phyloP scores from a whole-genome alignment of 2,329 filamentous ascomycete species.

The Arthrinium puccinioides region DNA sequence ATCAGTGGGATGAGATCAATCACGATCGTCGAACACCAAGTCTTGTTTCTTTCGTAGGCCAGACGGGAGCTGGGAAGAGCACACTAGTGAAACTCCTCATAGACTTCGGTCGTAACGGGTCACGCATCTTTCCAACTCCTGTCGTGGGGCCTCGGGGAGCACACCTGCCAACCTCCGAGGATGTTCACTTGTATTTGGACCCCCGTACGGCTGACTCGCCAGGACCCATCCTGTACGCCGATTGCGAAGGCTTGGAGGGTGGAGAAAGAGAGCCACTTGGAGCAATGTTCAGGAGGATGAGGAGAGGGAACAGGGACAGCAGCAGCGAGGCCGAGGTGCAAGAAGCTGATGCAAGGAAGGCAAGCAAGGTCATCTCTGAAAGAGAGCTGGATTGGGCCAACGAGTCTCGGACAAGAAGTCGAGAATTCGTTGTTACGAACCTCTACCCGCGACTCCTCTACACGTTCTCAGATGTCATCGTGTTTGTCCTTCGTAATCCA shows the following conservation, averaged over 20 bases:
- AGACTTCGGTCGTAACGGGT: conserved; percentile 15
- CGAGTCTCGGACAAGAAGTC: conserved; percentile 10
- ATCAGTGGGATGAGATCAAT: conserved; percentile 3
- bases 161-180: conserved; percentile 33
- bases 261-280: conserved; percentile 23
- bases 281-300: conserved; percentile 8
- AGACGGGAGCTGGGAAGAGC: conserved; percentile 35
- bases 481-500: conserved; percentile 28
- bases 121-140: conserved; percentile 24
- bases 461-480: conserved; percentile 33
- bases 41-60: conserved; percentile 30
- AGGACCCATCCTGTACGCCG: conserved; percentile 35
- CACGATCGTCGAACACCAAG: conserved; percentile 16
- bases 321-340: neutral
- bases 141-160: conserved; percentile 24
- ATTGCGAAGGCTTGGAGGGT: conserved; percentile 41
- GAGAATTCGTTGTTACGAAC: conserved; percentile 26
- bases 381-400: conserved; percentile 17
- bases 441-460: conserved; percentile 32
- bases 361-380: conserved; percentile 3
- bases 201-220: conserved; percentile 26
- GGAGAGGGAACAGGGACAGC: neutral
- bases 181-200: conserved; percentile 40
- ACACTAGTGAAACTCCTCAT: conserved; percentile 36
- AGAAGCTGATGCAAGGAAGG: neutral